Conservation (phyloP, 2,329 filamentous ascomycete species). For the Aspergillus sclerotialis region DNA sequence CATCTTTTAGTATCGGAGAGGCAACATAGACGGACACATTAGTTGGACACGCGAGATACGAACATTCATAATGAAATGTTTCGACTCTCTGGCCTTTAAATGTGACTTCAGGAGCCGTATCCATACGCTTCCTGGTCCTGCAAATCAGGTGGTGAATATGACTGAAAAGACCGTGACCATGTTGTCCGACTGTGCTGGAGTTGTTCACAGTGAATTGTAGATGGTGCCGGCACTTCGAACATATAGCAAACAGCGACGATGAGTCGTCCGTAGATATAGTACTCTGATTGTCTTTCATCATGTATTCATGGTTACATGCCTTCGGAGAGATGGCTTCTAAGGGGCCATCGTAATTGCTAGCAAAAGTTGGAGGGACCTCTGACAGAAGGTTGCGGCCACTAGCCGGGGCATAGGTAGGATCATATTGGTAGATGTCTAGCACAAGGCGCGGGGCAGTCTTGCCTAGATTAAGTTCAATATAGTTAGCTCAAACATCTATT, state of each 20-base stretch:
- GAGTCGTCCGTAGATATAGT: slow-evolving; percentile 41
- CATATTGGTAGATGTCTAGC: slow-evolving; percentile 39
- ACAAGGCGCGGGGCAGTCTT: slow-evolving; percentile 46
- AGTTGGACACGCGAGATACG: slow-evolving; percentile 50
- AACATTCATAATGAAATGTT: slow-evolving; percentile 52
- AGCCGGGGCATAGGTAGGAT: slow-evolving; percentile 35
- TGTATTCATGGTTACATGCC: slow-evolving; percentile 55
- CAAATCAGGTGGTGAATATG: slow-evolving; percentile 58
- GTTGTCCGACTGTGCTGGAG: slow-evolving; percentile 30
- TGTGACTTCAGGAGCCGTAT: slow-evolving; percentile 16
- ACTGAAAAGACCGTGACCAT: slow-evolving; percentile 43
- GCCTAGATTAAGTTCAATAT: slow-evolving; percentile 26
- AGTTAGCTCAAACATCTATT: slow-evolving; percentile 2
- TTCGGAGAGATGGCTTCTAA: slow-evolving; percentile 28
- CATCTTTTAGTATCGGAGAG: slow-evolving; percentile 45
- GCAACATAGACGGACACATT: slow-evolving; percentile 47
- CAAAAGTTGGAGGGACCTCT: slow-evolving; percentile 49
- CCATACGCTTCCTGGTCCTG: slow-evolving; percentile 25
- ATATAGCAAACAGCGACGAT: slow-evolving; percentile 55
- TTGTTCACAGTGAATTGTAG: slow-evolving; percentile 53
- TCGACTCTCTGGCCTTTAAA: slow-evolving; percentile 33
- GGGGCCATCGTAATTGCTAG: slow-evolving; percentile 26
- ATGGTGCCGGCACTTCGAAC: slow-evolving; percentile 56
- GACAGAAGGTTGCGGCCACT: slow-evolving; percentile 51
- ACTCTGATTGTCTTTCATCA: slow-evolving; percentile 51